Base-by-base conservation (phyloP, 805 yeast species). In the Kodamaea restingae region DNA sequence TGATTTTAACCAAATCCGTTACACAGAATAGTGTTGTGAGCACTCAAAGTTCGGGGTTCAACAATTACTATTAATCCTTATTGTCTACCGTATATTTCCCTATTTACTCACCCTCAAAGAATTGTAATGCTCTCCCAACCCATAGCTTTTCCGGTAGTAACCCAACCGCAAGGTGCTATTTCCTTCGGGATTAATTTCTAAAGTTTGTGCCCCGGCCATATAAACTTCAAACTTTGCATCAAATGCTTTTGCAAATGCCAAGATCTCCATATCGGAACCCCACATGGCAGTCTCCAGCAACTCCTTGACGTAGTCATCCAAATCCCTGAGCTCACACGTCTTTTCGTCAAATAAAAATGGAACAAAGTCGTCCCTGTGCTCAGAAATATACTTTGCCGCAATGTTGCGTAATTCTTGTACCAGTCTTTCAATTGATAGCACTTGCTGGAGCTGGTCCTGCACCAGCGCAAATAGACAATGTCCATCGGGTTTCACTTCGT, bases 71-170 rank as follows among this genome's bases (percentile, higher is more conserved):
- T n/a, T n/a, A n/a, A n/a, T n/a, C n/a, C n/a, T n/a, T n/a, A n/a
- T n/a, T n/a, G n/a, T n/a, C n/a, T n/a, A n/a, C n/a, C n/a, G n/a
- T n/a, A n/a, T n/a, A n/a, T n/a, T 28, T 28, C 18, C n/a, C 24
- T 34, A 17, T 26, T 4, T 8, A 15, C 10, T 9, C 24, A 33
- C 37, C 26, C 65, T 48, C 26, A 67, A 54, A 20, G 96, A 87
- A 57, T 91, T 91, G 61, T 91, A 91, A 64, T 91, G 98, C 63
- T 90, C 98, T 18, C 98, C 98, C 17, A 91, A 71, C 0, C 96
- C 93, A 58, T 78, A 91, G 11, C 79, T 76, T 55, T 88, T 93
- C 58, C 81, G 84, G 60, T 86, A 91, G 55, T 81, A 91, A 0
- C 87, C 95, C 42, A 91, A 55, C 46, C 76, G 77, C 49, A 70